Evolutionary conservation across 371 early-diverging fungal species (phyloP), one percentile per base, ranked within the genome.

Genomic region (Umbelopsis sp.): DNA sequence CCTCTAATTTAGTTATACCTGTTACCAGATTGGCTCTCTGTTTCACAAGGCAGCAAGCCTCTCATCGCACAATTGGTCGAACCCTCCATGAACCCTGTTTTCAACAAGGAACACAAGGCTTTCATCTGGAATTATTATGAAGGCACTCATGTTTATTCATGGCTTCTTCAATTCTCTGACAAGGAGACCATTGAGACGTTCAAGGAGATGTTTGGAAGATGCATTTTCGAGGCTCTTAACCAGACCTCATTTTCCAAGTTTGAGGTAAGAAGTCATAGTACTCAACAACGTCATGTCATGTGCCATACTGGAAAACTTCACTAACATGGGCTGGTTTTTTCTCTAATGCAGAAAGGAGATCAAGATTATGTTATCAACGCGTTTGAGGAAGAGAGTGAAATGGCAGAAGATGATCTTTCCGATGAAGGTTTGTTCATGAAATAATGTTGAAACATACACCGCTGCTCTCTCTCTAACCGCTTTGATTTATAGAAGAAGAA

Each of bases 1-100:
- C 16, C 25, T 46, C 24, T 3, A 48, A 12, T 18, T 63, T 2
- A 22, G 22, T 22, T 22, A 22, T 22, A 24, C 24, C 45, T 32
- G 1, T 4, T 18, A 25, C 32, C 77, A 83, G 80, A 82, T 79
- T 92, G 67, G 72, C 81, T 63, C 78, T 93, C 20, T 70, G 72
- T n/a, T 74, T 80, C 24, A 14, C 57, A 57, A 35, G 71, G 74
- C 32, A 74, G 70, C 18, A 74, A 72, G 53, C 72, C 73, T 50
- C 81, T 79, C 41, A 74, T 91, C 24, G 75, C 84, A 25, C 94
- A 95, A 75, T 77, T 77, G 32, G 53, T 96, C 16, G 86, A 90
- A 63, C 79, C 83, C 25, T 75, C 77, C 35, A 93, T 94, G 92
- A 90, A 91, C 66, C 88, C 91, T 2, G 81, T 89, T 29, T 93